Evolutionary conservation across 495 filamentous ascomycete species (phyloP), one percentile per base, ranked within the genome.

Genomic region (Neurospora intermedia): DNA sequence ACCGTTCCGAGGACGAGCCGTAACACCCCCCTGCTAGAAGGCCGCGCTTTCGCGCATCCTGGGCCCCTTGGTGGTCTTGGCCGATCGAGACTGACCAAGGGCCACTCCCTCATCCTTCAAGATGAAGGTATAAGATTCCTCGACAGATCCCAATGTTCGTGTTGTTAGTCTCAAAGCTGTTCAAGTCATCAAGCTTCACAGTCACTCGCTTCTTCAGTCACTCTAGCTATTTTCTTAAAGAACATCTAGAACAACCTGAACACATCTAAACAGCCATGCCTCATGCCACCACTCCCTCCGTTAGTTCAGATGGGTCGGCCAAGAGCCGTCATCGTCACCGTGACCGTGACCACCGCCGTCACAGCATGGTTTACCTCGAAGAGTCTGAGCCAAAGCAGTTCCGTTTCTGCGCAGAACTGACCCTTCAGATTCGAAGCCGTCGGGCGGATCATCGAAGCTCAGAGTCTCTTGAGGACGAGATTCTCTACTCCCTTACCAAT

Each of bases 321-420:
- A 66, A 27, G 54, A 66, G 54, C 54, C 54, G 54, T 66, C 54
- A 18, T 4, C 54, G 35, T 66, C 54, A 66, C 54, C 54, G 54
- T 66, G 13, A 66, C 54, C 54, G 54, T 38, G 27, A 66, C 6
- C 54, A 66, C 15, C 27, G 27, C 15, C 27, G 54, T 62, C 54
- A 62, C 23, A 62, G 54, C 54, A 4, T 62, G 23, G 27, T 66
- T 38, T 6, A 18, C 23, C 35, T 66, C 15, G 54, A 66, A 66
- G 27, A 54, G 38, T 38, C 70, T 6, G 38, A 43, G 3, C 7
- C 48, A 7, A 76, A 76, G 2, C 76, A 80, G 46, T 79, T 80
- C 76, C 76, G 73, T 69, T 76, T 80, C 71, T 77, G 75, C 54
- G 71, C 77, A 73, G 79, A 78, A 39, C 70, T 80, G 16, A 74